Evolutionary conservation across 2,329 filamentous ascomycete species (phyloP).

Genomic region (Cryphonectria naterciae): DNA sequence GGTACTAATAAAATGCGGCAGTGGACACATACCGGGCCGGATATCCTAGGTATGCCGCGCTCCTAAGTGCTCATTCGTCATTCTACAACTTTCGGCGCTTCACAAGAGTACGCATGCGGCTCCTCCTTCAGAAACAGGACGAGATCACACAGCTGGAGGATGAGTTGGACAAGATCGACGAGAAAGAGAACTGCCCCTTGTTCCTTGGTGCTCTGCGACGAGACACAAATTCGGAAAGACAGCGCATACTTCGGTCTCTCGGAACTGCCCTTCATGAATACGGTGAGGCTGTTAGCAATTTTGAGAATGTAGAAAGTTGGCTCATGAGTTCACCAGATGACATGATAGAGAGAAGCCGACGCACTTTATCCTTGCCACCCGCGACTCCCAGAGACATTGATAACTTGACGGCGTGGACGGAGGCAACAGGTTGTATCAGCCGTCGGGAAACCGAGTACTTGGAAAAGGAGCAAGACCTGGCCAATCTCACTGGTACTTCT

Average conservation of each 20-base stretch:
- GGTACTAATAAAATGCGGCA: neutral
- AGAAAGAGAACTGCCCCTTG: neutral
- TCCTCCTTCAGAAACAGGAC: constrained; percentile 9
- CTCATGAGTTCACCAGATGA: neutral
- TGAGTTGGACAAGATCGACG: neutral
- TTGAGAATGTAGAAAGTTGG: no score
- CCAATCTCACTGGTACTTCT: no score
- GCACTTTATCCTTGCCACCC: neutral
- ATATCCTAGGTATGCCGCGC: neutral
- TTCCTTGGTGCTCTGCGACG: neutral
- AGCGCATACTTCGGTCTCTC: neutral
- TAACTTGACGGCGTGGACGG: neutral
- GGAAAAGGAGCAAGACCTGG: neutral
- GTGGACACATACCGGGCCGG: neutral
- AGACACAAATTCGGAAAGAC: neutral
- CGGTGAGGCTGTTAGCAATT: neutral
- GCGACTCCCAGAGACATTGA: neutral
- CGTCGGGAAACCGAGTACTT: neutral
- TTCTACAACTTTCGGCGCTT: neutral
- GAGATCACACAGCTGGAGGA: neutral
- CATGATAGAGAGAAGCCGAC: neutral
- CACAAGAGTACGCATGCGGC: neutral
- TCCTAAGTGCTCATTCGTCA: neutral
- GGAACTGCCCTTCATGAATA: neutral
- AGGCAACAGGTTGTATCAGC: neutral